These are phyloP conservation scores for Exophiala spinifera DNA, from an alignment of 2,329 filamentous ascomycete genomes.

Conservation along the genomic window DNA sequence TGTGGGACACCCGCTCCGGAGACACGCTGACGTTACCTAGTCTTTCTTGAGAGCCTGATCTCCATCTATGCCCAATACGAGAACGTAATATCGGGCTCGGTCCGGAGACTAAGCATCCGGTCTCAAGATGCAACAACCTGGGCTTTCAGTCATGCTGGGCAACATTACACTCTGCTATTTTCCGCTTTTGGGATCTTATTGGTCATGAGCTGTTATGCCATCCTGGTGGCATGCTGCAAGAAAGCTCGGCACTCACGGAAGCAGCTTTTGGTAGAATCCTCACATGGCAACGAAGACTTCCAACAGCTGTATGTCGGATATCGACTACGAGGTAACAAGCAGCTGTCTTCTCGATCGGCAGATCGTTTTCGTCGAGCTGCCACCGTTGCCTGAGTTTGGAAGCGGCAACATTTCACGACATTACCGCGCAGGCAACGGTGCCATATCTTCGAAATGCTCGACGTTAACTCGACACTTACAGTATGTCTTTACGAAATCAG, in stretches of 20 bases:
- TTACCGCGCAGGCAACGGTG: no score
- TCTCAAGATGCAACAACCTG: neutral
- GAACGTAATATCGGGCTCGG: neutral
- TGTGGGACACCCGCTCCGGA: neutral
- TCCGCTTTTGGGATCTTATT: neutral
- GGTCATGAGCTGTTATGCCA: neutral
- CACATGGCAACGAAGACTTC: no score
- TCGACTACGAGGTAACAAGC: constrained; percentile 9
- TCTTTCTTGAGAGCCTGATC: constrained; percentile 17
- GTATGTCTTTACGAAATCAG: no score
- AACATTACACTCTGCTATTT: neutral
- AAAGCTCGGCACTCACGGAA: neutral
- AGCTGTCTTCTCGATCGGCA: neutral
- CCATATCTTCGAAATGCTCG: no score
- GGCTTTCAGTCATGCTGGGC: neutral
- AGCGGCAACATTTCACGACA: no score
- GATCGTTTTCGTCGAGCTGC: constrained; percentile 11
- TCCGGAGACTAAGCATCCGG: neutral
- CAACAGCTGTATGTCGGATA: no score
- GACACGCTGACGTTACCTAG: constrained; percentile 6
- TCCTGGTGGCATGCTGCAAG: neutral
- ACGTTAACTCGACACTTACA: no score
- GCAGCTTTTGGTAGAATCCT: neutral
- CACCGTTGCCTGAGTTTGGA: constrained; percentile 2
- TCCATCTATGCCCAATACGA: constrained; percentile 13